Conservation (phyloP, 306 rosid species). For the Trifolium pratense region DNA sequence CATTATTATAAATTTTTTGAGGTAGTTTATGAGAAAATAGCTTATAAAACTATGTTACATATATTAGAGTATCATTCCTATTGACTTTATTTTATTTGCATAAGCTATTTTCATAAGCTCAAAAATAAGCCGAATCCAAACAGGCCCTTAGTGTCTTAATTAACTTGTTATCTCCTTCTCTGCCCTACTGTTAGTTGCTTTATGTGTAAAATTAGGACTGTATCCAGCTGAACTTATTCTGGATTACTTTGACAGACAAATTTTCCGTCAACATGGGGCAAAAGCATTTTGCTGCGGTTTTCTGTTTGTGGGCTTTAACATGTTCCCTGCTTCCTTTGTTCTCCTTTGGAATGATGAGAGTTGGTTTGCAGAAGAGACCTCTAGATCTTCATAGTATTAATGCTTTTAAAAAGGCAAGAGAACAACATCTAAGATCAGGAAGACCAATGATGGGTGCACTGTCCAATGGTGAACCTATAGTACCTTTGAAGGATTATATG, state of each 20-base stretch:
- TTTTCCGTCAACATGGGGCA: conserved; percentile 55
- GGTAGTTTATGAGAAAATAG: too few species aligned
- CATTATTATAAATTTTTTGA: too few species aligned
- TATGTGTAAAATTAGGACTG: conserved; percentile 21
- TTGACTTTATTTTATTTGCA: too few species aligned
- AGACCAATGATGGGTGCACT: conserved; percentile 42
- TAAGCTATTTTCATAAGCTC: too few species aligned
- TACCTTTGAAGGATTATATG: conserved; percentile 75
- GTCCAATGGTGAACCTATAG: conserved; percentile 53
- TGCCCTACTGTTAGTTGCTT: conserved; percentile 14
- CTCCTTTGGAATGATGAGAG: conserved; percentile 63
- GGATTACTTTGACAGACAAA: conserved; percentile 37
- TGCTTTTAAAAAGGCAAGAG: conserved; percentile 58
- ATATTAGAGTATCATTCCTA: too few species aligned
- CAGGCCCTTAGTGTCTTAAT: background rate
- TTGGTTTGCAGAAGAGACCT: conserved; percentile 68
- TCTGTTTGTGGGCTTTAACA: conserved; percentile 69
- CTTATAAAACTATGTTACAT: too few species aligned
- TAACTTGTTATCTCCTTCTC: conserved; percentile 7
- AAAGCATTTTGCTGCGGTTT: conserved; percentile 51
- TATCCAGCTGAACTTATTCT: conserved; percentile 31
- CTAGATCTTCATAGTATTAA: conserved; percentile 63
- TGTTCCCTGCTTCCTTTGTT: conserved; percentile 64
- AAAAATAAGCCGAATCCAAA: too few species aligned
- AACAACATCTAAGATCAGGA: conserved; percentile 41